A percentile compares a stretch with the other conserved stretches of the same genome.
phyloP scores from a whole-genome alignment of 192 early-diverging fungal species.

The Pecoramyces ruminantium region DNA sequence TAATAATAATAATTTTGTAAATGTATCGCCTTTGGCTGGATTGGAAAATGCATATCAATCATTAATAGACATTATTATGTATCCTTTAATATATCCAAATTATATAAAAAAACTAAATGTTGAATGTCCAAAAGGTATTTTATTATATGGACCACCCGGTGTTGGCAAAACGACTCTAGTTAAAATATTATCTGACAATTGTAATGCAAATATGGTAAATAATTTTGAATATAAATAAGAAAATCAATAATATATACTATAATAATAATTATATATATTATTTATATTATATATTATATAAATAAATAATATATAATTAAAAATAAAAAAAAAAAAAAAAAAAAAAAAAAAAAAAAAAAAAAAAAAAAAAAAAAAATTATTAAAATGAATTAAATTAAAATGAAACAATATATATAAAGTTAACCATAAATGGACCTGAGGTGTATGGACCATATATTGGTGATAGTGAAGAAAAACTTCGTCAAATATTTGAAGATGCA shows the following conservation, averaged over 20 bases:
- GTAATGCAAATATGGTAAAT: constrained; percentile 42
- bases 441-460: constrained; percentile 67
- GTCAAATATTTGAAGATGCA: constrained; percentile 54
- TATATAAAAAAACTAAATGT: constrained; percentile 45
- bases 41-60: constrained; percentile 54
- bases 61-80: constrained; percentile 59
- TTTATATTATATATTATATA: no score
- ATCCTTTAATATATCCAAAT: constrained; percentile 48
- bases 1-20: no score
- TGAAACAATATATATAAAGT: constrained; percentile 9
- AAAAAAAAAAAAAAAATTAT: no score
- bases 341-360: no score
- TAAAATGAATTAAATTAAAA: no score
- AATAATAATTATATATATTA: no score
- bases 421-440: constrained; percentile 66
- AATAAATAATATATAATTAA: no score
- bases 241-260: no score
- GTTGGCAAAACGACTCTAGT: constrained; percentile 89
- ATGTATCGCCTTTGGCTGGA: constrained; percentile 27
- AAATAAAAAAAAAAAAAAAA: no score
- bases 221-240: no score
- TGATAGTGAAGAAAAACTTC: constrained; percentile 68
- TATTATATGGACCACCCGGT: constrained; percentile 86
- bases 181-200: constrained; percentile 37
- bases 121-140: constrained; percentile 64